Evolutionary conservation across 306 rosid species (phyloP), one percentile per base, ranked within the genome.

Genomic region (Psophocarpus tetragonolobus): DNA sequence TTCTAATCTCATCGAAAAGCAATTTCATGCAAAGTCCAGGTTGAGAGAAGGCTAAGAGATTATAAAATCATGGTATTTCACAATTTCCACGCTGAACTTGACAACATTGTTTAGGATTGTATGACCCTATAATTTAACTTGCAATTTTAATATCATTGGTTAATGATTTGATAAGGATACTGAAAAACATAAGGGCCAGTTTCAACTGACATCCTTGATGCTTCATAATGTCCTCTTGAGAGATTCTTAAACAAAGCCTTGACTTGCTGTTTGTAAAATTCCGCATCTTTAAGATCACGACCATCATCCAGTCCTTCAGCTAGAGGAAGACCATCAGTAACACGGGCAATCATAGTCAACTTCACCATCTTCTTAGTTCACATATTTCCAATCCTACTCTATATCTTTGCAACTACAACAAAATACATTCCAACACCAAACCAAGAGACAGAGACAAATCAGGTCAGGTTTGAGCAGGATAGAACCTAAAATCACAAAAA

Each of bases 121-220:
- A 8, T 9, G 8, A 21, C 6, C 60, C 27, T 3, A 3, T 10
- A 7, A 56, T 56, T 56, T 56, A 56, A 56, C 63, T 23, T 3
- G 15, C 3, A 0, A 11, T 23, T 56, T 10, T 56, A 56, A 56
- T 24, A 24, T 23, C 33, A 50, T 50, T 10, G 63, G 24, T 24
- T 56, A 60, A 33, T 15, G 26, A 30, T 6, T 56, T 41, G 42
- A 71, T 24, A 78, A 74, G 97, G 98, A 95, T 95, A 92, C 97
- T 91, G 97, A 80, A 95, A 89, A 76, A 95, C 35, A 44, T 89
- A 95, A 65, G 98, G 97, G 50, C 97, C 97, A 14, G 90, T 92
- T 85, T 95, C 98, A 24, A 95, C 65, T 3, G 98, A 92, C 98
- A 95, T 95, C 90, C 97, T 92, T 8, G 98, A 95, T 71, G 98